phyloP scores from a whole-genome alignment of 495 filamentous ascomycete genomes.

The Hyaloscypha finlandica region DNA sequence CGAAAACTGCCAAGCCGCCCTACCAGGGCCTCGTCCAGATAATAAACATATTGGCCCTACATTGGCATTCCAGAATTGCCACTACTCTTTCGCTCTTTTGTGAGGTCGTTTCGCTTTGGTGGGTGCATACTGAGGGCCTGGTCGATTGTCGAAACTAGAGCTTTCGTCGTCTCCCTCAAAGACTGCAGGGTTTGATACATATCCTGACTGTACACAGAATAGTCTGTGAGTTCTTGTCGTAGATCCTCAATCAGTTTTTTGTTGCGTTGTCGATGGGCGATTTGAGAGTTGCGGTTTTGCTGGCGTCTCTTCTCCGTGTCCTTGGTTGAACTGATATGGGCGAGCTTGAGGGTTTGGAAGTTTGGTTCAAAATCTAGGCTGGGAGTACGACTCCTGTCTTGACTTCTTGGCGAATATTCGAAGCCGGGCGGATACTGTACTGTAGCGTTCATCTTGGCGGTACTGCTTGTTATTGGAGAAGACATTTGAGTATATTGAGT shows the following conservation, averaged over 20 bases:
- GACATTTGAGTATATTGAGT: too few species aligned
- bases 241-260: conserved; percentile 14
- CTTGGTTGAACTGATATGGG: neutral
- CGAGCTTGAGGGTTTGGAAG: neutral
- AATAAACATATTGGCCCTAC: too few species aligned
- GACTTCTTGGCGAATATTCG: too few species aligned
- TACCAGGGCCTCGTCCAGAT: too few species aligned
- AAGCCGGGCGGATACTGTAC: too few species aligned
- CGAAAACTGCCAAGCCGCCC: too few species aligned
- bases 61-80: too few species aligned
- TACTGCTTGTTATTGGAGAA: too few species aligned
- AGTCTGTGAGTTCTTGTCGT: conserved; percentile 2
- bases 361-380: neutral
- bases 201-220: conserved; percentile 7
- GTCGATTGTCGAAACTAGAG: neutral
- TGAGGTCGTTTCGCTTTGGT: neutral
- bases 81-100: too few species aligned
- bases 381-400: too few species aligned
- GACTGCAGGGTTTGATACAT: conserved; percentile 14
- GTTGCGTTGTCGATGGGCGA: conserved; percentile 1
- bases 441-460: too few species aligned
- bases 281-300: conserved; percentile 13
- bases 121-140: neutral
- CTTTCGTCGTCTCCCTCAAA: conserved; percentile 7
- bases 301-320: neutral